These are phyloP conservation scores for Nannochloropsis salina DNA, from an alignment of 108 stramenopile genomes.

Conservation along the genomic window DNA sequence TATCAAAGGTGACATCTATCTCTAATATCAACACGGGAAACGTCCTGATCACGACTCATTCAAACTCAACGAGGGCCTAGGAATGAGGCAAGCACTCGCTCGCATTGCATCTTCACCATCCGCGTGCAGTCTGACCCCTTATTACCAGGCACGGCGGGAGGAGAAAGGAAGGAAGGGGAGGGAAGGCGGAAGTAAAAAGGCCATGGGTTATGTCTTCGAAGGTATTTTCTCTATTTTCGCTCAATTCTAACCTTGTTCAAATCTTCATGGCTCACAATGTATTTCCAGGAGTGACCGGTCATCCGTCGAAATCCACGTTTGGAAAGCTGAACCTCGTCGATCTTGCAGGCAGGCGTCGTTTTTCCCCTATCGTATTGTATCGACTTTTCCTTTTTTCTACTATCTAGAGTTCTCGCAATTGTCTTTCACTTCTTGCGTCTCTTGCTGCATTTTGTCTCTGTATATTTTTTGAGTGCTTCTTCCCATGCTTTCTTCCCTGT, in stretches of 20 bases:
- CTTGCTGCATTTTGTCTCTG: too few species aligned
- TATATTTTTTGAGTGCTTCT: too few species aligned
- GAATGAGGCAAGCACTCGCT: conserved; percentile 19
- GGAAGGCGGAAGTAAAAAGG: neutral
- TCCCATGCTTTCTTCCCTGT: too few species aligned
- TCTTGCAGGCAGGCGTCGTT: neutral
- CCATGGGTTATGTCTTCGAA: too few species aligned
- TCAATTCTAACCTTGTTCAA: too few species aligned
- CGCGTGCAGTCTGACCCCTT: neutral
- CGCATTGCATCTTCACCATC: conserved; percentile 23
- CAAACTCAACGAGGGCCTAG: neutral
- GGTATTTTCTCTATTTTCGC: too few species aligned
- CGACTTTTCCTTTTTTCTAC: neutral
- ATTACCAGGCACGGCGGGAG: neutral
- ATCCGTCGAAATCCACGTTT: neutral
- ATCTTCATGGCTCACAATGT: too few species aligned
- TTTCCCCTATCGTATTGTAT: too few species aligned
- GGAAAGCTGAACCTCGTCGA: conserved; percentile 21
- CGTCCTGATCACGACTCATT: too few species aligned
- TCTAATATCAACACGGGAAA: neutral
- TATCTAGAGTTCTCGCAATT: too few species aligned
- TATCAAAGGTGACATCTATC: neutral
- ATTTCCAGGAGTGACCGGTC: neutral
- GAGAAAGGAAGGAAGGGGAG: neutral
- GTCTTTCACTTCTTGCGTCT: too few species aligned